These are phyloP conservation scores for Pyricularia grisea DNA, from an alignment of 2,329 filamentous ascomycete genomes.

Conservation along the genomic window DNA sequence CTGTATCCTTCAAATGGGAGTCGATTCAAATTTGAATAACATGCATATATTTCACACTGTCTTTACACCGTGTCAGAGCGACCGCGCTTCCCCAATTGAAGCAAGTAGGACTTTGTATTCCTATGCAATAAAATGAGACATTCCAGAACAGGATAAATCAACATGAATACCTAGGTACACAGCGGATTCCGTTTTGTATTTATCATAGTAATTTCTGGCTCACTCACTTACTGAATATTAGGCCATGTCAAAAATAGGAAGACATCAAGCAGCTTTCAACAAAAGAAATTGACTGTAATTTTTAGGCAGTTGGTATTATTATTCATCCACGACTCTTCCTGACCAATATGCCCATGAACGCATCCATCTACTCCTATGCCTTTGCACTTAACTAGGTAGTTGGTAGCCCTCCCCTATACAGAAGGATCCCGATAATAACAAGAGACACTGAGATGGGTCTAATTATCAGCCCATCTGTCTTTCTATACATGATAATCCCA, in stretches of 20 bases:
- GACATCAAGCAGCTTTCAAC: neutral
- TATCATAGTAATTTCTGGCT: no score
- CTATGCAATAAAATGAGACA: no score
- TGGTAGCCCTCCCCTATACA: neutral
- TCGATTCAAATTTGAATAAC: neutral
- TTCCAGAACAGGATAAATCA: no score
- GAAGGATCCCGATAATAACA: neutral
- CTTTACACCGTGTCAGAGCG: neutral
- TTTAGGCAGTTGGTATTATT: neutral
- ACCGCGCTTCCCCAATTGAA: no score
- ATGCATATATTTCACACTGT: neutral
- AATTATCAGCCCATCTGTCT: neutral
- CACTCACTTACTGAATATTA: no score
- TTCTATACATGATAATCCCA: neutral
- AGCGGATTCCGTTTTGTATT: no score
- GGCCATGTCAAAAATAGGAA: neutral
- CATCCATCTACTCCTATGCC: neutral
- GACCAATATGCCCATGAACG: neutral
- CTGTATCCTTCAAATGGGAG: no score
- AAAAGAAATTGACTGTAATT: neutral
- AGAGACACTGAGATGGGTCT: neutral
- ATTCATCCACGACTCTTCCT: neutral
- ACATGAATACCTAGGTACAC: no score
- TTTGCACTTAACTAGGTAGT: neutral
- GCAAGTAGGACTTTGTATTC: no score